phyloP scores from a whole-genome alignment of 805 yeast genomes.

The Candida qinlingensis region DNA sequence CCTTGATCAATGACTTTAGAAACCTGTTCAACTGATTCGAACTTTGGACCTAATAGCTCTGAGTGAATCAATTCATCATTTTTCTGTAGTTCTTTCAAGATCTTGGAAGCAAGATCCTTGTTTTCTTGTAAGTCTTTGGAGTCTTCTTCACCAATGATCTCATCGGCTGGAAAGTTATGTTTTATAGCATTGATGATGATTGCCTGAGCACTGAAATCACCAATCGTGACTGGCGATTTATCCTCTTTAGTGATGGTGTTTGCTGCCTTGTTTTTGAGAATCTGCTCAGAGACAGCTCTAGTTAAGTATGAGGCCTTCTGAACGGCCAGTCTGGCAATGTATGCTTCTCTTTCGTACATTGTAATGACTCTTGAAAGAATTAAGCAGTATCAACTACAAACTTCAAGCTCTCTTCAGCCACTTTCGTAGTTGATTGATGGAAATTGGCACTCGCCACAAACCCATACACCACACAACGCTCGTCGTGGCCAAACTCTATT shows the following conservation, averaged over 20 bases:
- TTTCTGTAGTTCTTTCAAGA: constrained; percentile 52
- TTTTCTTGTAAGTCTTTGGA: constrained; percentile 59
- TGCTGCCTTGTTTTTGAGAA: constrained; percentile 39
- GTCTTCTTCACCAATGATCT: constrained; percentile 92
- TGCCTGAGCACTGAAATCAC: constrained; percentile 96
- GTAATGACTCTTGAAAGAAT: too few species aligned
- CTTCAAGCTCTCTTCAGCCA: too few species aligned
- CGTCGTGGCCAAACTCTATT: too few species aligned
- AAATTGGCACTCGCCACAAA: background rate
- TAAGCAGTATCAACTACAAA: too few species aligned
- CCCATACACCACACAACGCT: background rate
- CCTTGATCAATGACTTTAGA: constrained; percentile 74
- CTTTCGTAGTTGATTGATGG: too few species aligned
- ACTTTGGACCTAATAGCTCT: constrained; percentile 29
- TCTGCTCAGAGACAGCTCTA: constrained; percentile 52
- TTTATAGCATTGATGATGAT: constrained; percentile 79
- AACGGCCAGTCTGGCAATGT: constrained; percentile 85
- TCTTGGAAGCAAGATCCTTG: constrained; percentile 42
- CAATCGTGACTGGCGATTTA: constrained; percentile 91
- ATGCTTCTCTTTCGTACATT: constrained; percentile 57
- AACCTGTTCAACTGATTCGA: constrained; percentile 43
- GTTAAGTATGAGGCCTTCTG: constrained; percentile 80
- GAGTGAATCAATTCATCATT: constrained; percentile 43
- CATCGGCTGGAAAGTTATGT: constrained; percentile 76
- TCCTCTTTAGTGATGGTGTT: constrained; percentile 76